These are phyloP conservation scores for Setaria italica DNA, from an alignment of 202 grass and related monocot species.

Conservation along the genomic window DNA sequence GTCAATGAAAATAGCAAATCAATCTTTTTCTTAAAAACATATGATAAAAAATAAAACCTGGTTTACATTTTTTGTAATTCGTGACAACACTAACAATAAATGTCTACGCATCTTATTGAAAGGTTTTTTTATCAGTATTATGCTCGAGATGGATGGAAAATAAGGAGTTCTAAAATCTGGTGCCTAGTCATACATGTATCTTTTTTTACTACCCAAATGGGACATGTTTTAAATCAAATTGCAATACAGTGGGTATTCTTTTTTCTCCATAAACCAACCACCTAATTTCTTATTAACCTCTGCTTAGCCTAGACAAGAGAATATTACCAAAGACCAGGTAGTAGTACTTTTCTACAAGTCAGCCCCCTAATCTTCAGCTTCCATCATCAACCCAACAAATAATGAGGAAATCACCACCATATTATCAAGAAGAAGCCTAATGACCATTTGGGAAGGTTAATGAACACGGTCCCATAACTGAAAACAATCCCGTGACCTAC, in stretches of 20 bases:
- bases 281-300: neutral
- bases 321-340: neutral
- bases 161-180: neutral
- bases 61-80: neutral
- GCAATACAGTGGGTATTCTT: neutral
- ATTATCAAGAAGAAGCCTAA: slow-evolving; percentile 27
- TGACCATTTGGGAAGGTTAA: neutral
- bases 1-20: slow-evolving; percentile 17
- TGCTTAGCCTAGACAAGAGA: slow-evolving; percentile 1
- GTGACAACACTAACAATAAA: neutral
- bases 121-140: neutral
- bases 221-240: neutral
- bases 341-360: neutral
- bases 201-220: slow-evolving; percentile 26
- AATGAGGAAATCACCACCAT: slow-evolving; percentile 6
- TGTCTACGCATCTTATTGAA: neutral
- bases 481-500: slow-evolving; percentile 25
- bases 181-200: neutral
- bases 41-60: neutral
- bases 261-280: neutral
- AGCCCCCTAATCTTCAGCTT: slow-evolving; percentile 1
- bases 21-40: neutral
- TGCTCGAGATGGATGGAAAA: slow-evolving; percentile 18
- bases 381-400: neutral
- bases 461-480: slow-evolving; percentile 32